A percentile compares a stretch with the other conserved stretches of the same genome.
These are phyloP conservation scores for Amaranthus hypochondriacus DNA, from an alignment of 148 eudicot genomes.

Conservation along the genomic window DNA sequence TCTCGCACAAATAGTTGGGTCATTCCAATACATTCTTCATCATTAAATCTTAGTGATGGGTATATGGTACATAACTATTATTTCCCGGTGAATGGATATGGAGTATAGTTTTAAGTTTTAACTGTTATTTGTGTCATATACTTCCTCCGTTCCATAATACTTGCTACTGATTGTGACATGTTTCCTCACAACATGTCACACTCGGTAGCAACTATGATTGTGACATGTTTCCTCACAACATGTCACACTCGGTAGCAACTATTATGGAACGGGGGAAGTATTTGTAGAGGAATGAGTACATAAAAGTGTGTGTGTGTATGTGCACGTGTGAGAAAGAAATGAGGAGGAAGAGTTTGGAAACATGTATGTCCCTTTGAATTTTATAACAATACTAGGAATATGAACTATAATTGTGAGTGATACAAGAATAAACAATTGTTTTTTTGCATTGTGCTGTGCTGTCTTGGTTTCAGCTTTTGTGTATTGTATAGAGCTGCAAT, in stretches of 20 bases:
- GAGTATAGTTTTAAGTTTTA: too few species aligned
- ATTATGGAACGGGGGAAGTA: neutral
- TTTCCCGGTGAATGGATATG: too few species aligned
- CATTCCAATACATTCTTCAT: too few species aligned
- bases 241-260: too few species aligned
- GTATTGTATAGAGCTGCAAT: conserved; percentile 18
- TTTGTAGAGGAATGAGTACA: neutral
- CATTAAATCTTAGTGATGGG: too few species aligned
- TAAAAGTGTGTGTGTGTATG: neutral
- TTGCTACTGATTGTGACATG: too few species aligned
- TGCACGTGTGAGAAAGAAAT: neutral
- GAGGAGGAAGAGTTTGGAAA: too few species aligned
- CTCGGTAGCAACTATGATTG: too few species aligned
- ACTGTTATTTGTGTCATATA: neutral
- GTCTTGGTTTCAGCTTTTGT: conserved; percentile 9
- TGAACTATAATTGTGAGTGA: conserved; percentile 17
- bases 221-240: too few species aligned
- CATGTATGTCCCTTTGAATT: neutral
- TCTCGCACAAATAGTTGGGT: too few species aligned
- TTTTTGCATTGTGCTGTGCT: conserved; percentile 12
- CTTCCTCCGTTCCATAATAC: neutral
- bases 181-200: too few species aligned
- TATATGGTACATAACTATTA: too few species aligned
- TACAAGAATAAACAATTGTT: conserved; percentile 20
- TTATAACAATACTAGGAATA: neutral